phyloP scores from a whole-genome alignment of 2,329 filamentous ascomycete genomes.

The Microsporum canis region DNA sequence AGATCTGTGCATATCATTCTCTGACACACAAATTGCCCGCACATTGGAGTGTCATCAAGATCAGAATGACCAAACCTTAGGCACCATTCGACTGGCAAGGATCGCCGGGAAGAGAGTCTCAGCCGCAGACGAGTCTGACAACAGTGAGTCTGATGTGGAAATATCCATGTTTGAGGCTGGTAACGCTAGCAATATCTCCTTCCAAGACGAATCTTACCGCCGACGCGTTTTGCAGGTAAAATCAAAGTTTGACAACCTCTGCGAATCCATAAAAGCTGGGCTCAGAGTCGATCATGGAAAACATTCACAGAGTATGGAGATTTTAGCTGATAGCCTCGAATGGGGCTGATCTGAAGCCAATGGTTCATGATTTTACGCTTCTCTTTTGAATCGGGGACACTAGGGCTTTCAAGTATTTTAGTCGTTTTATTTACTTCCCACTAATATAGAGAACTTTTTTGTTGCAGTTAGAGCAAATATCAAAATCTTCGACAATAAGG shows the following conservation, averaged over 20 bases:
- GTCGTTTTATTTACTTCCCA: not conserved
- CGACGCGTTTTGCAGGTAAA: slow-evolving; percentile 48
- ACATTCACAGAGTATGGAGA: slow-evolving; percentile 63
- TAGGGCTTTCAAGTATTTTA: not conserved
- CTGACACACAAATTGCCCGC: slow-evolving; percentile 44
- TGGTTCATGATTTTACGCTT: not conserved
- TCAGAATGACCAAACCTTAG: slow-evolving; percentile 21
- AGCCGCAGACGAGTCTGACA: slow-evolving; percentile 17
- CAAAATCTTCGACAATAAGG: not conserved
- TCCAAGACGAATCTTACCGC: slow-evolving; percentile 36
- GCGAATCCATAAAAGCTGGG: slow-evolving; percentile 61
- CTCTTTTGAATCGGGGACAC: not conserved
- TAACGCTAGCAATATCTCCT: slow-evolving; percentile 31
- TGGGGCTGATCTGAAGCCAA: slow-evolving; percentile 21
- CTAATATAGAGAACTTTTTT: not conserved
- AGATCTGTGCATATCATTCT: slow-evolving; percentile 60
- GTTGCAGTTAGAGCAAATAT: not conserved
- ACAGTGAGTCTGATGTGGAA: slow-evolving; percentile 19
- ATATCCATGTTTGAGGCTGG: slow-evolving; percentile 31
- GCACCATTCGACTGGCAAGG: slow-evolving; percentile 12
- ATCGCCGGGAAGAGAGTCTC: slow-evolving; percentile 14
- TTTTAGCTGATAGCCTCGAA: slow-evolving; percentile 68
- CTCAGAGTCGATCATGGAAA: slow-evolving; percentile 64
- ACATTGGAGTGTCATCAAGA: slow-evolving; percentile 29
- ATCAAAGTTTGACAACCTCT: slow-evolving; percentile 51